Evolutionary conservation across 2,329 filamentous ascomycete species (phyloP).

Genomic region (Apiospora aurea): DNA sequence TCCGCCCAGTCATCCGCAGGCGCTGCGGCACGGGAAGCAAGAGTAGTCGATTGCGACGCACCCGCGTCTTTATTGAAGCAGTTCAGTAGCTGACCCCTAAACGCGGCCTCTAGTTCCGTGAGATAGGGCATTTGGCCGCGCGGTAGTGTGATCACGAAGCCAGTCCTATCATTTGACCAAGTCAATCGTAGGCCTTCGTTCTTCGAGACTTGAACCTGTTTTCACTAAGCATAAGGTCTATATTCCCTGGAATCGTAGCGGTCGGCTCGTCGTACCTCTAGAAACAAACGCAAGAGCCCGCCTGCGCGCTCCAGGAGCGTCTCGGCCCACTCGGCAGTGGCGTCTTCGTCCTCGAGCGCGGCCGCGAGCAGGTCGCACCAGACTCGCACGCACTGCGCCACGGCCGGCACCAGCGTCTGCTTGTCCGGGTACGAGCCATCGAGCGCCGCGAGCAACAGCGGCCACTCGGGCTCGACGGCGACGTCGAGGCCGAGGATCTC

Average conservation of each 20-base stretch:
- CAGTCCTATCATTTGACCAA: constrained; percentile 47
- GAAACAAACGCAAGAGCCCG: constrained; percentile 42
- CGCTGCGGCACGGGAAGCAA: constrained; percentile 23
- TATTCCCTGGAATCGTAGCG: not conserved
- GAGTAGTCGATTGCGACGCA: not conserved
- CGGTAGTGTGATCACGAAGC: constrained; percentile 50
- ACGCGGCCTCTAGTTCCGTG: constrained; percentile 44
- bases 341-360: constrained; percentile 49
- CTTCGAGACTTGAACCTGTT: constrained; percentile 34
- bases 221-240: not conserved
- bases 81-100: constrained; percentile 44
- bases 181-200: constrained; percentile 41
- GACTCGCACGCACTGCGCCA: constrained; percentile 47
- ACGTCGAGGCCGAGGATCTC: constrained; percentile 49
- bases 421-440: constrained; percentile 45
- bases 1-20: constrained; percentile 53
- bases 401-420: constrained; percentile 44
- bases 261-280: constrained; percentile 44
- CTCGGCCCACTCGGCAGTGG: constrained; percentile 51
- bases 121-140: constrained; percentile 41
- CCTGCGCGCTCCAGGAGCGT: constrained; percentile 47
- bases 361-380: constrained; percentile 49
- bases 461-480: constrained; percentile 33
- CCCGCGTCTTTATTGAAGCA: constrained; percentile 43
- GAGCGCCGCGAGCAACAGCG: constrained; percentile 31